Conservation (phyloP, 805 yeast genomes). For the Metahyphopichia silvanorum region DNA sequence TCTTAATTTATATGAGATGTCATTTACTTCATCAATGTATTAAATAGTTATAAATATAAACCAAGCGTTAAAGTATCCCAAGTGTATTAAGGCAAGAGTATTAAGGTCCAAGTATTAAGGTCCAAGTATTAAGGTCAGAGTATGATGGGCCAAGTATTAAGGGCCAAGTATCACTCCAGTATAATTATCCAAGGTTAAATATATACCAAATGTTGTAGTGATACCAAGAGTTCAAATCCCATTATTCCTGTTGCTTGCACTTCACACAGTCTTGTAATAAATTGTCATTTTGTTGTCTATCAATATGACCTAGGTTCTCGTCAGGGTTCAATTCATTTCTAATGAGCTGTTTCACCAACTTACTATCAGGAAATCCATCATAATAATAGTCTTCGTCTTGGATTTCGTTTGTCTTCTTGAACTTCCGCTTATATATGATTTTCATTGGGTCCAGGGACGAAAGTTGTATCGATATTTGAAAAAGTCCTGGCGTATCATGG, state of each 20-base stretch:
- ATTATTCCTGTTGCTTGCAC: not conserved
- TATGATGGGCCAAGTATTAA: no score
- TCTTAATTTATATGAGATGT: no score
- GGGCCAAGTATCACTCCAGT: no score
- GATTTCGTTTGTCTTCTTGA: constrained; percentile 33
- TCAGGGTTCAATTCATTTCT: constrained; percentile 58
- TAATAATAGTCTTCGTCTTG: constrained; percentile 31
- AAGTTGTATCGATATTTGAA: constrained; percentile 14
- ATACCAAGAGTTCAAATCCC: no score
- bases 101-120: no score
- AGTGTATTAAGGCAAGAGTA: no score
- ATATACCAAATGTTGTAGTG: no score
- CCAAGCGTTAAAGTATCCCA: no score
- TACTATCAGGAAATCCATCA: constrained; percentile 87
- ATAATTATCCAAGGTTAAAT: no score
- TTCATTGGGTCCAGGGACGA: constrained; percentile 2
- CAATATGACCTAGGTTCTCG: constrained; percentile 62
- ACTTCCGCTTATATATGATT: constrained; percentile 50
- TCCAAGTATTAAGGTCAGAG: no score
- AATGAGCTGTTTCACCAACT: constrained; percentile 65
- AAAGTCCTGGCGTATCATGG: constrained; percentile 20
- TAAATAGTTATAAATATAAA: no score
- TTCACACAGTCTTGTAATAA: not conserved
- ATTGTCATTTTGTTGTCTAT: constrained; percentile 18
- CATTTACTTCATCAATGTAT: no score